Evolutionary conservation across 1,284 basidiomycete species (phyloP).

Genomic region (Fomitiporia mediterranea): DNA sequence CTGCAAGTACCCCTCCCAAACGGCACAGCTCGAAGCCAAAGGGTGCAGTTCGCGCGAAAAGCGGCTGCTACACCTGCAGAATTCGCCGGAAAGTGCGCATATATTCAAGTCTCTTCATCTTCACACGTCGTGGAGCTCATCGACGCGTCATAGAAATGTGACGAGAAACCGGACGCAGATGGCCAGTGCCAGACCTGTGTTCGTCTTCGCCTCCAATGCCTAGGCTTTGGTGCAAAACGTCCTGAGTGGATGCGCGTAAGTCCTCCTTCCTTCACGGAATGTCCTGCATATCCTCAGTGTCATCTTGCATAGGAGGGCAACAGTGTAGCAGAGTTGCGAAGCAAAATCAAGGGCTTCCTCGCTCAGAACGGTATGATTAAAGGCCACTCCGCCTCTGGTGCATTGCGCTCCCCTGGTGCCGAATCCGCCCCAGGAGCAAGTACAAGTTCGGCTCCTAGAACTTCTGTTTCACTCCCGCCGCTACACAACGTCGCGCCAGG

Average conservation of each 20-base stretch:
- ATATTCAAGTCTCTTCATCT: slow-evolving; percentile 21
- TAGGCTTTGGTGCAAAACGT: slow-evolving; percentile 78
- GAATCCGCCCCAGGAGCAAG: background rate
- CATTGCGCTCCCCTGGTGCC: background rate
- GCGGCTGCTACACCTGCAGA: slow-evolving; percentile 80
- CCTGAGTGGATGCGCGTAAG: slow-evolving; percentile 78
- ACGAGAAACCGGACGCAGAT: slow-evolving; percentile 58
- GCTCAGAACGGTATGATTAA: slow-evolving; percentile 82
- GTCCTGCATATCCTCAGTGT: slow-evolving; percentile 10
- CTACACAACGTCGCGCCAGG: background rate
- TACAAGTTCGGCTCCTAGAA: background rate
- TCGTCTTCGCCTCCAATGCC: slow-evolving; percentile 76
- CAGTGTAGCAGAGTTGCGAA: slow-evolving; percentile 60
- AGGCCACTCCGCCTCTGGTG: slow-evolving; percentile 50
- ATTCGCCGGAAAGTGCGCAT: slow-evolving; percentile 69
- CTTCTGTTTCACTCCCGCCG: background rate
- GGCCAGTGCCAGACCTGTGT: slow-evolving; percentile 71
- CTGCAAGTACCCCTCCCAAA: background rate
- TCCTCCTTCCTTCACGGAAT: slow-evolving; percentile 8
- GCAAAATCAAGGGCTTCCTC: slow-evolving; percentile 72
- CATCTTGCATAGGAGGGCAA: slow-evolving; percentile 52
- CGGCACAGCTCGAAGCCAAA: slow-evolving; percentile 37
- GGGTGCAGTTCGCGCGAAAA: slow-evolving; percentile 75
- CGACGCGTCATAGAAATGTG: slow-evolving; percentile 61
- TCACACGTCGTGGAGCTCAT: slow-evolving; percentile 19